Conservation (phyloP, 176 grass and related monocot genomes). For the Triticum dicoccoides region DNA sequence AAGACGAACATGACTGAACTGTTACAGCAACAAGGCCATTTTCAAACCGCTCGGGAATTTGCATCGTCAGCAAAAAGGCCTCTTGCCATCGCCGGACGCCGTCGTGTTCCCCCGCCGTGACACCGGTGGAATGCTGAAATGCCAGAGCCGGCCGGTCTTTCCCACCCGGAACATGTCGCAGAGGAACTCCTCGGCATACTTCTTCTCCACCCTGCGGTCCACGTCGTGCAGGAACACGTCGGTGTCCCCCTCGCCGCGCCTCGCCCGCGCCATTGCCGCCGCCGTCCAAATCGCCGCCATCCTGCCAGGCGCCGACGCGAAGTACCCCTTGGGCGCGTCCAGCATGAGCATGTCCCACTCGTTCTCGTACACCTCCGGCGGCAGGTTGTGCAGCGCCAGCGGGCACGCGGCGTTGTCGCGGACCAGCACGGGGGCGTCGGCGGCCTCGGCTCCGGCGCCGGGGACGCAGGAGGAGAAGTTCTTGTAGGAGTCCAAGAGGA, state of each 20-base stretch:
- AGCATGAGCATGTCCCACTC: background rate
- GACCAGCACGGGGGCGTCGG: background rate
- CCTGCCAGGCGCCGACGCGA: constrained; percentile 57
- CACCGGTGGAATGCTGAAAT: background rate
- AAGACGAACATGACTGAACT: background rate
- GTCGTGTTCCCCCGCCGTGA: background rate
- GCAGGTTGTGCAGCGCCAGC: constrained; percentile 59
- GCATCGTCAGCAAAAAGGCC: constrained; percentile 16
- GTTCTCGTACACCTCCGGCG: constrained; percentile 54
- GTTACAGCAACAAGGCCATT: background rate
- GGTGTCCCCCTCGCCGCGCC: background rate
- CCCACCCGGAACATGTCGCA: constrained; percentile 30
- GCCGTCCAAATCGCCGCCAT: constrained; percentile 83
- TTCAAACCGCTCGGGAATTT: background rate
- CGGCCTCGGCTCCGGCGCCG: background rate
- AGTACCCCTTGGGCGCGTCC: constrained; percentile 47
- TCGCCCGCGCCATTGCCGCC: constrained; percentile 37
- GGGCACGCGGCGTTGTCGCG: constrained; percentile 43
- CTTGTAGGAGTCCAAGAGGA: constrained; percentile 28
- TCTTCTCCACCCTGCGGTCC: background rate
- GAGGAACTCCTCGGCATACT: constrained; percentile 69
- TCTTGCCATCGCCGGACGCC: background rate
- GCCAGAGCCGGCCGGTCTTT: background rate
- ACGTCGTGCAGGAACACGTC: background rate
- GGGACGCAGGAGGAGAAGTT: constrained; percentile 19